A percentile compares a stretch with the other conserved stretches of the same genome.
phyloP scores from a whole-genome alignment of 352 stramenopile species.

The Phytophthora tubulina region DNA sequence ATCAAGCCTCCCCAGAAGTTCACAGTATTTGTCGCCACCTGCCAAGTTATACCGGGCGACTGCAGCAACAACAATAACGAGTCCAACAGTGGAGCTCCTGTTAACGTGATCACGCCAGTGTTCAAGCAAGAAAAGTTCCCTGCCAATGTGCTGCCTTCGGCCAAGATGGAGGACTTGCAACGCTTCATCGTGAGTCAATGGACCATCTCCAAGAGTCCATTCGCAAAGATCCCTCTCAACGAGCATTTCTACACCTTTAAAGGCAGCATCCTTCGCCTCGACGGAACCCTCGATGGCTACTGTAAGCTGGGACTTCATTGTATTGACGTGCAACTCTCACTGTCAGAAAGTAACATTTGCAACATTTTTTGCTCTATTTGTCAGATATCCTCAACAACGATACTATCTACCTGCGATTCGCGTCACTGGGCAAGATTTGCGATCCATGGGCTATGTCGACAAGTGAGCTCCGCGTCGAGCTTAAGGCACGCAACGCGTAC shows the following conservation, averaged over 20 bases:
- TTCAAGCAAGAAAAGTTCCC: slow-evolving; percentile 74
- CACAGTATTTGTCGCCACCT: slow-evolving; percentile 72
- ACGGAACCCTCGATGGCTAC: slow-evolving; percentile 68
- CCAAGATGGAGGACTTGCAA: slow-evolving; percentile 59
- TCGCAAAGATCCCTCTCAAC: slow-evolving; percentile 45
- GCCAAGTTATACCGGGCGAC: slow-evolving; percentile 45
- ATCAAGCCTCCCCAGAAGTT: slow-evolving; percentile 29
- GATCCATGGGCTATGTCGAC: slow-evolving; percentile 84
- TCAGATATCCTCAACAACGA: slow-evolving; percentile 76
- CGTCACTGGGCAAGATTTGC: slow-evolving; percentile 68
- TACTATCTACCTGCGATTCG: slow-evolving; percentile 77
- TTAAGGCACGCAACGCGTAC: slow-evolving; percentile 69
- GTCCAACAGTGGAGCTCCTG: slow-evolving; percentile 14
- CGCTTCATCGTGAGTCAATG: slow-evolving; percentile 70
- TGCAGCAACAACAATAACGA: slow-evolving; percentile 3
- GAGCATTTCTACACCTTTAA: slow-evolving; percentile 85
- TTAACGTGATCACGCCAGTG: slow-evolving; percentile 18
- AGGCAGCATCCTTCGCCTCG: slow-evolving; percentile 68
- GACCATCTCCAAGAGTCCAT: slow-evolving; percentile 68
- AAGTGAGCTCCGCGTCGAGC: slow-evolving; percentile 70
- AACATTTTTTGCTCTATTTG: not conserved
- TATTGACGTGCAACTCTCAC: too few relatives aligned
- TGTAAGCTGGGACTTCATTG: slow-evolving; percentile 37
- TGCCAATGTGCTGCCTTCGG: slow-evolving; percentile 49
- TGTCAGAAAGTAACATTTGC: slow-evolving; percentile 12